Evolutionary conservation across 1,139 yeast species (phyloP).

Genomic region (Taphrina confusa): DNA sequence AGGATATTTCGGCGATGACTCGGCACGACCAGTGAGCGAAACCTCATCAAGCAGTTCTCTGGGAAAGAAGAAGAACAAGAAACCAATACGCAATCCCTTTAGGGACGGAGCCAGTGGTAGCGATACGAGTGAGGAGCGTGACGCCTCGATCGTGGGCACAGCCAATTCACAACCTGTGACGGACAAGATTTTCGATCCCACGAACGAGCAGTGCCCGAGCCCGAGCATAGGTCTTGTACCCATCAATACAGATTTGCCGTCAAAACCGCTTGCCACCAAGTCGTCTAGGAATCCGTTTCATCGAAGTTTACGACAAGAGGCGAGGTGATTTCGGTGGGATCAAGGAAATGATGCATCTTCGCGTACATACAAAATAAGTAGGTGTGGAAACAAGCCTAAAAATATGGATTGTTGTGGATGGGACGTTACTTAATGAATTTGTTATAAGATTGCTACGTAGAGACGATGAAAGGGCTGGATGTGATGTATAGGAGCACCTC

Average conservation of each 20-base stretch:
- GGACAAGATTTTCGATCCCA: not conserved
- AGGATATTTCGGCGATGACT: constrained; percentile 25
- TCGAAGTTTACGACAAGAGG: constrained; percentile 1
- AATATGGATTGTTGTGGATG: no score
- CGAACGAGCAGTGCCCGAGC: no score
- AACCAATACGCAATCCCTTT: constrained; percentile 18
- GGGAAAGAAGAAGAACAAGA: constrained; percentile 6
- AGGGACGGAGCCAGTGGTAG: constrained; percentile 19
- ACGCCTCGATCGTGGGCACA: not conserved
- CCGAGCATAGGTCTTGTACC: not conserved
- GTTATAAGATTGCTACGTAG: no score
- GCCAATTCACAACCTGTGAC: not conserved
- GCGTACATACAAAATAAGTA: no score
- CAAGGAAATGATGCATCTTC: no score
- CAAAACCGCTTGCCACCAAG: not conserved
- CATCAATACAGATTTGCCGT: not conserved
- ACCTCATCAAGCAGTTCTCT: constrained; percentile 3
- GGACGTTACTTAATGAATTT: no score
- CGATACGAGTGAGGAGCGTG: constrained; percentile 14
- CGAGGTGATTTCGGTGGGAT: no score
- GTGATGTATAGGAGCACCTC: no score
- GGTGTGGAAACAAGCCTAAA: no score
- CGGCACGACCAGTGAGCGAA: constrained; percentile 8
- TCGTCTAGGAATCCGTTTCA: not conserved
- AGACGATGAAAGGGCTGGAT: no score